Evolutionary conservation across 2,329 filamentous ascomycete species (phyloP), one percentile per base, ranked within the genome.

Genomic region (Teratosphaeria viscida): DNA sequence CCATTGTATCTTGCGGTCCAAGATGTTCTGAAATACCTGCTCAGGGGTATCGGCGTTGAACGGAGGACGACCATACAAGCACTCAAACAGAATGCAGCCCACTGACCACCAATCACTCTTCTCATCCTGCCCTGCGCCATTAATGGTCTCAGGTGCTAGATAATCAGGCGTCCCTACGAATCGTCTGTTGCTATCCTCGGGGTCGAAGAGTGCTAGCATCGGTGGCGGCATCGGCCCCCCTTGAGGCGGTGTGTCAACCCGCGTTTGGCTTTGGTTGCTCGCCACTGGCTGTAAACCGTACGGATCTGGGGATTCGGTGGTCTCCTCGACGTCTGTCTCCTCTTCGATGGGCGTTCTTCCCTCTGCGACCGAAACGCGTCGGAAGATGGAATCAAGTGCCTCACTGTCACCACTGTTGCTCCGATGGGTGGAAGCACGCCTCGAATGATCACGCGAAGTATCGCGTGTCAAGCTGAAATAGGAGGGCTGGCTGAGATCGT

Each of bases 21-120:
- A 78, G 62, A 99, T 99, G 68, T 99, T 99, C 67, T 96, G 90
- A 70, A 99, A 99, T 1, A 99, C 94, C 67, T 94, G 82, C 67
- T 99, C 94, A 0, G 94, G 90, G 55, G 92, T 91, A 23, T 82
- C 79, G 1, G 90, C 94, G 72, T 97, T 91, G 74, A 99, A 99
- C 0, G 94, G 94, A 0, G 94, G 94, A 60, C 90, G 87, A 0
- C 94, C 94, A 70, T 90, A 97, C 2, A 99, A 78, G 65, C 96
- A 96, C 70, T 99, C 94, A 68, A 96, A 99, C 74, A 97, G 78
- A 67, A 99, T 97, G 73, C 95, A 99, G 0, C 94, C 94, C n/a
- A 99, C 82, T 26, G 94, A 97, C 94, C 94, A 99, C 94, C 94
- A 99, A 84, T 99, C 94, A 71, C 94, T 97, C 66, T 92, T 94